phyloP scores from a whole-genome alignment of 495 filamentous ascomycete species.

The Sordaria brevicollis region DNA sequence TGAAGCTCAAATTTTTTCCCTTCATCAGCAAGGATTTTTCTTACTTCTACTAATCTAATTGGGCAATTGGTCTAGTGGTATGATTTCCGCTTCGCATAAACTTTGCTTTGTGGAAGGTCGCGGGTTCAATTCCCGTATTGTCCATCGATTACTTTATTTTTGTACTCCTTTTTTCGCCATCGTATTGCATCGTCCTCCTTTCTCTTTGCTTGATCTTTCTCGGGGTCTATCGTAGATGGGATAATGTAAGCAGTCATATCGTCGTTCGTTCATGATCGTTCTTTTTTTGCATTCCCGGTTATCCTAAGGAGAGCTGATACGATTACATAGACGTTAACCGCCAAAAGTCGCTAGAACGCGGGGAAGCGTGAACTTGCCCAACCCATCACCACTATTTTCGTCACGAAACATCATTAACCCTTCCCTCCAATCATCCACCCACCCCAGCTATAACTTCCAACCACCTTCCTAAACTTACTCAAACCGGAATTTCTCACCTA shows the following conservation, averaged over 20 bases:
- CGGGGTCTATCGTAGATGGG: not conserved
- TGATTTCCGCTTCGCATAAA: constrained; percentile 12
- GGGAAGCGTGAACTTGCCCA: not conserved
- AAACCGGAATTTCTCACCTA: not conserved
- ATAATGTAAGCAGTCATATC: too few relatives aligned
- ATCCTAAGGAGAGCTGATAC: not conserved
- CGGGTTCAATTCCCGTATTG: constrained; percentile 8
- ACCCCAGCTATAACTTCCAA: not conserved
- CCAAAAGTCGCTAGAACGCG: not conserved
- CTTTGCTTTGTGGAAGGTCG: constrained; percentile 12
- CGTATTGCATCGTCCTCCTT: not conserved
- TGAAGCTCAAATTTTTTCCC: not conserved
- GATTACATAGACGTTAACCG: too few relatives aligned
- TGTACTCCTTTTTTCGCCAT: not conserved
- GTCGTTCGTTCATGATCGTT: not conserved
- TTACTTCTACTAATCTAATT: not conserved
- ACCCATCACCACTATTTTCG: not conserved
- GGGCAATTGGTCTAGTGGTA: constrained; percentile 13
- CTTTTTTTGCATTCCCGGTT: not conserved
- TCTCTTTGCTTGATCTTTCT: not conserved
- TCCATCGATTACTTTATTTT: constrained; percentile 1
- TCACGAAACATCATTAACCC: not conserved
- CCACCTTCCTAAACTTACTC: not conserved
- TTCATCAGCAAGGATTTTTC: not conserved
- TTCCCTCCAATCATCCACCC: too few relatives aligned